These are phyloP conservation scores for Choanephora cucurbitarum DNA, from an alignment of 371 early-diverging fungal species.

Conservation along the genomic window DNA sequence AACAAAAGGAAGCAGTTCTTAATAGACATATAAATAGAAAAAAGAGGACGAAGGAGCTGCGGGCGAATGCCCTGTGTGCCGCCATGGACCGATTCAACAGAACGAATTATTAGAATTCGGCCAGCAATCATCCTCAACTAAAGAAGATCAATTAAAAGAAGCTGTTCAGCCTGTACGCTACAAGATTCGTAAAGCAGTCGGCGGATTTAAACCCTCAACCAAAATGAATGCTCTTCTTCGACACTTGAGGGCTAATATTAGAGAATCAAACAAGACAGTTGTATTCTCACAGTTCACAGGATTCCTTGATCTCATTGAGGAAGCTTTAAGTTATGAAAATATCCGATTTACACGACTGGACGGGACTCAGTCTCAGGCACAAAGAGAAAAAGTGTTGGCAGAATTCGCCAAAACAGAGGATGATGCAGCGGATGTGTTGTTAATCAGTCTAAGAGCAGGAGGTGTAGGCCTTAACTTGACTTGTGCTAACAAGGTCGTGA, in stretches of 20 bases:
- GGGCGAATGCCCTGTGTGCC: slow-evolving; percentile 67
- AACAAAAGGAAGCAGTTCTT: background rate
- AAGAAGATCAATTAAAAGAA: slow-evolving; percentile 2
- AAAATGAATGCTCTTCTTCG: slow-evolving; percentile 65
- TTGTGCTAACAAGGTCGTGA: slow-evolving; percentile 70
- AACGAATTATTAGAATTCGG: slow-evolving; percentile 55
- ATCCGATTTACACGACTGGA: slow-evolving; percentile 68
- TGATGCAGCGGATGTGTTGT: slow-evolving; percentile 58
- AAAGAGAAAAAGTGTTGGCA: slow-evolving; percentile 60
- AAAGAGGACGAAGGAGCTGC: slow-evolving; percentile 54
- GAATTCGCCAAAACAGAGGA: slow-evolving; percentile 47
- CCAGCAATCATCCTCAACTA: background rate
- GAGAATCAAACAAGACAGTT: slow-evolving; percentile 54
- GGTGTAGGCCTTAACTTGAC: slow-evolving; percentile 92
- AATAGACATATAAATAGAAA: slow-evolving; percentile 27
- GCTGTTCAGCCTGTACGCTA: slow-evolving; percentile 14
- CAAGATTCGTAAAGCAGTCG: slow-evolving; percentile 48
- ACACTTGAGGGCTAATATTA: slow-evolving; percentile 41
- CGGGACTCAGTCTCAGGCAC: slow-evolving; percentile 64
- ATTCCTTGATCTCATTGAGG: slow-evolving; percentile 70
- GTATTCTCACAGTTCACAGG: slow-evolving; percentile 88
- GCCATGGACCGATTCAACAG: slow-evolving; percentile 52
- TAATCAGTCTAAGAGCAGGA: slow-evolving; percentile 85
- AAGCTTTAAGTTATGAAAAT: slow-evolving; percentile 50
- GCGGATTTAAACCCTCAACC: slow-evolving; percentile 58